Evolutionary conservation across 768 basidiomycete species (phyloP).

Genomic region (Collybia sordida): DNA sequence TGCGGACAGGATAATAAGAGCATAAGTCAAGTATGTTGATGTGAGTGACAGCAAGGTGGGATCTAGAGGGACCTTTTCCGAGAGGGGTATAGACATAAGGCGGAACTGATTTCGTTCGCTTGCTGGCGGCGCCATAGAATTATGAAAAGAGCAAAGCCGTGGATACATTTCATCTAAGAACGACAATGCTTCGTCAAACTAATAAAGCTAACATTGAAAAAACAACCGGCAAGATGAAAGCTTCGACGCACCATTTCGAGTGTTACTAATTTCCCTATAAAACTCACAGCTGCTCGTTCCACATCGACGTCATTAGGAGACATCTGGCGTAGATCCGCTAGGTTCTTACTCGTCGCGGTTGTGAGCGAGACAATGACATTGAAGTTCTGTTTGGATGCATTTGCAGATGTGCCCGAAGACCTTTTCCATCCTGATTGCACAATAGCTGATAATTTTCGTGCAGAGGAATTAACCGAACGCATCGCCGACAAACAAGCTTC

Average conservation of each 20-base stretch:
- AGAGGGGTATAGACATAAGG: constrained; percentile 45
- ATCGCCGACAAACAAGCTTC: constrained; percentile 48
- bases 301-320: constrained; percentile 56
- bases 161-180: constrained; percentile 47
- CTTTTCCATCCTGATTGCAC: constrained; percentile 64
- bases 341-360: constrained; percentile 40
- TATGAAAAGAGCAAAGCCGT: constrained; percentile 35
- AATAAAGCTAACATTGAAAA: neutral
- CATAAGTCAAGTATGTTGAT: constrained; percentile 59
- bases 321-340: constrained; percentile 46
- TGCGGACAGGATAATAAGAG: constrained; percentile 42
- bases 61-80: constrained; percentile 20
- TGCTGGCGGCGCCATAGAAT: constrained; percentile 11
- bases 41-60: constrained; percentile 48
- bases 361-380: constrained; percentile 34
- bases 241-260: constrained; percentile 65
- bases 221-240: constrained; percentile 1
- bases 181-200: constrained; percentile 55
- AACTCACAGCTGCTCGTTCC: constrained; percentile 69
- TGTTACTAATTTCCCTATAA: constrained; percentile 64
- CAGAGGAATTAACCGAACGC: constrained; percentile 62
- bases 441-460: constrained; percentile 52
- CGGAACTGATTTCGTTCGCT: constrained; percentile 14
- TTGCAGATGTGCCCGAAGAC: constrained; percentile 22
- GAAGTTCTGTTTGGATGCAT: constrained; percentile 25